Conservation (phyloP, 345 rosid genomes). For the Ailanthus altissimus region DNA sequence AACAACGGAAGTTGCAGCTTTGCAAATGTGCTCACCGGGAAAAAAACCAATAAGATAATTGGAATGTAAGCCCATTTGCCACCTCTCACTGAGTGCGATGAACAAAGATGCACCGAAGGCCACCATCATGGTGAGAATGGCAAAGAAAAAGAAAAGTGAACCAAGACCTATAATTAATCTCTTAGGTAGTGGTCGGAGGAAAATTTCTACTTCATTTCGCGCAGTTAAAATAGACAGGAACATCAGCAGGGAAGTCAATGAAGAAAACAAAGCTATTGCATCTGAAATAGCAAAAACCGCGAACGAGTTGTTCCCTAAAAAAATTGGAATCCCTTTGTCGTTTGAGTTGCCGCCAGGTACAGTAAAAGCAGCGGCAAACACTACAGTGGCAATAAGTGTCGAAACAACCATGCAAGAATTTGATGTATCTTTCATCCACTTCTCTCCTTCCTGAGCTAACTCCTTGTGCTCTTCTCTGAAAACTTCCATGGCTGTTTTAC, state of each 20-base stretch:
- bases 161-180: slow-evolving; percentile 38
- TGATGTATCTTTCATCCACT: no score
- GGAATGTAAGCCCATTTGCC: slow-evolving; percentile 9
- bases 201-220: slow-evolving; percentile 4
- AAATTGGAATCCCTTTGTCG: slow-evolving; percentile 4
- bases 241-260: no score
- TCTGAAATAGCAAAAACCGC: slow-evolving; percentile 17
- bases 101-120: slow-evolving; percentile 36
- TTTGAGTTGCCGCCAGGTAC: no score
- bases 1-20: slow-evolving; percentile 13
- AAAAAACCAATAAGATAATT: slow-evolving; percentile 16
- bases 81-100: neutral
- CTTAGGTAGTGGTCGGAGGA: slow-evolving; percentile 22
- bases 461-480: slow-evolving; percentile 13
- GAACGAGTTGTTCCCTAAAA: slow-evolving; percentile 5
- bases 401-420: no score
- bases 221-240: neutral
- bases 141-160: slow-evolving; percentile 31
- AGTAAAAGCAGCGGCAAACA: no score
- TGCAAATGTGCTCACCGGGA: slow-evolving; percentile 21
- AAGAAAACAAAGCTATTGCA: neutral
- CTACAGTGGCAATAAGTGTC: no score
- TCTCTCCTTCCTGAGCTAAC: neutral
- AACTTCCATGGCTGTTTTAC: slow-evolving; percentile 5
- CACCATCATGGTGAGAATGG: slow-evolving; percentile 35